Percentiles rank a stretch among this genome's conserved stretches.
These are phyloP conservation scores for Sphagnum magellanicum DNA, from an alignment of 228 moss, liverwort and hornwort species.

Conservation along the genomic window DNA sequence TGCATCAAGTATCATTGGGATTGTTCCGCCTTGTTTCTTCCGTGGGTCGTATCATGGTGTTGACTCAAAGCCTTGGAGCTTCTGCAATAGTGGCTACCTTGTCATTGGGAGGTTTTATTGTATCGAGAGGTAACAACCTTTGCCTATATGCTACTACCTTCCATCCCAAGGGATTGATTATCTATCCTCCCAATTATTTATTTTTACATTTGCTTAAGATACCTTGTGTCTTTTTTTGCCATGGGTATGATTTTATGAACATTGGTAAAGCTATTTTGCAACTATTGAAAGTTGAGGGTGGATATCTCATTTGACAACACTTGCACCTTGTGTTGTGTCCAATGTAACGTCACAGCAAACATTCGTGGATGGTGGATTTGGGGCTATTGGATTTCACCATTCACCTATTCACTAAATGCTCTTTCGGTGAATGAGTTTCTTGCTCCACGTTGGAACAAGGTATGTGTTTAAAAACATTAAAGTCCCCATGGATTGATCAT, in stretches of 20 bases:
- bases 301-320: too few species aligned
- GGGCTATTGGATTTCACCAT: conserved; percentile 94
- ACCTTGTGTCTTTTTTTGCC: too few species aligned
- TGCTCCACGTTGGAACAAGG: conserved; percentile 71
- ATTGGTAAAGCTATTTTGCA: too few species aligned
- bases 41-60: conserved; percentile 71
- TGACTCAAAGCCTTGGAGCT: conserved; percentile 78
- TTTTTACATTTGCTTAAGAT: too few species aligned
- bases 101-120: conserved; percentile 80
- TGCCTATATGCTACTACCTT: too few species aligned
- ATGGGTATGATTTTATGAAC: too few species aligned
- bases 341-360: conserved; percentile 19
- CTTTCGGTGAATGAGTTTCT: conserved; percentile 87
- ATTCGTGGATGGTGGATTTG: conserved; percentile 96
- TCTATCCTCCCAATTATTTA: too few species aligned
- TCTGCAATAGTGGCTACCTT: conserved; percentile 73
- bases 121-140: conserved; percentile 39
- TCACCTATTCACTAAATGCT: conserved; percentile 85
- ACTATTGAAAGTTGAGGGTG: too few species aligned
- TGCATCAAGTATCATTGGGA: conserved; percentile 92
- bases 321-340: too few species aligned
- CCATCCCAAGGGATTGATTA: too few species aligned
- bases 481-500: too few species aligned
- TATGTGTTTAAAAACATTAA: conserved; percentile 3
- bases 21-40: conserved; percentile 78